Conservation (phyloP, 2,329 filamentous ascomycete species). For the Truncatella angustata region DNA sequence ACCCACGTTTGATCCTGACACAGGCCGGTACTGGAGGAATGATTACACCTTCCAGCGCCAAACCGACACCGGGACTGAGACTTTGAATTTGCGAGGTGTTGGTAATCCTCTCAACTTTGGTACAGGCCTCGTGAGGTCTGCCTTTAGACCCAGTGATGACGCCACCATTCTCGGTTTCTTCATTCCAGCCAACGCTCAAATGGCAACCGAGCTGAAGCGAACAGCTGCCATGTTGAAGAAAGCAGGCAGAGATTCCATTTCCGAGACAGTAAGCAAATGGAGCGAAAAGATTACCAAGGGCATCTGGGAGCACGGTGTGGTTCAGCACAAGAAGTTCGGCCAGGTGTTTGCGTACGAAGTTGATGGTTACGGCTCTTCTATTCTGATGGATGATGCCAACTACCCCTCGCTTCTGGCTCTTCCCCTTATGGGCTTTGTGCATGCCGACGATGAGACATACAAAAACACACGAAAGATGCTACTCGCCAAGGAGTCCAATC, state of each 20-base stretch:
- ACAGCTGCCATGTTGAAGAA: constrained; percentile 67
- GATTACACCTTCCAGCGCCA: constrained; percentile 83
- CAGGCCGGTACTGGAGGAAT: constrained; percentile 65
- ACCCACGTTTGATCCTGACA: constrained; percentile 73
- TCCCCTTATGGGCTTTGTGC: constrained; percentile 74
- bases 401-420: constrained; percentile 77
- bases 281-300: constrained; percentile 67
- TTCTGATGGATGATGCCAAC: constrained; percentile 90
- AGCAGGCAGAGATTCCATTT: constrained; percentile 52
- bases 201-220: constrained; percentile 81
- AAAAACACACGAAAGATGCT: constrained; percentile 82
- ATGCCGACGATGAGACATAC: constrained; percentile 66
- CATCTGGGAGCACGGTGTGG: constrained; percentile 80
- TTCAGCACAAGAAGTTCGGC: constrained; percentile 72
- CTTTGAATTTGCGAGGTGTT: constrained; percentile 74
- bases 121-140: constrained; percentile 84
- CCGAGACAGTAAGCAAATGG: constrained; percentile 56
- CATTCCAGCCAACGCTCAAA: constrained; percentile 95
- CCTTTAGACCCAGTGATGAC: constrained; percentile 93
- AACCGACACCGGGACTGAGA: constrained; percentile 85
- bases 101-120: constrained; percentile 88
- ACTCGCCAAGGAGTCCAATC: constrained; percentile 73
- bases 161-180: constrained; percentile 92
- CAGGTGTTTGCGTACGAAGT: constrained; percentile 85
- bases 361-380: constrained; percentile 78